These are phyloP conservation scores for Lagerstroemia speciosa DNA, from an alignment of 345 rosid genomes.

Conservation along the genomic window DNA sequence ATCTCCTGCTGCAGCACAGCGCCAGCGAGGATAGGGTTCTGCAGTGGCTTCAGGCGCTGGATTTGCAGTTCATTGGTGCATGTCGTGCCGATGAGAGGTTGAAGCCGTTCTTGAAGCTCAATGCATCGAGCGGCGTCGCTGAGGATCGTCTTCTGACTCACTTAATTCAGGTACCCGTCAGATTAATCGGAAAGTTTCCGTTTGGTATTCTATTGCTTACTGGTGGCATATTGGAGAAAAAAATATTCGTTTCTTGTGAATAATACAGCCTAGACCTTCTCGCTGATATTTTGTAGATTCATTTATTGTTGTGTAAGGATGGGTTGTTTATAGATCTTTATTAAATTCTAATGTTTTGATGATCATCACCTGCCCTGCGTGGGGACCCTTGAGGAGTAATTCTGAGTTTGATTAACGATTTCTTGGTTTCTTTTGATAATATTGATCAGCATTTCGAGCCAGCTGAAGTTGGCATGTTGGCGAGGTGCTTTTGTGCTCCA, in stretches of 20 bases:
- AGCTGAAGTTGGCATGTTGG: constrained; percentile 78
- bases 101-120: constrained; percentile 80
- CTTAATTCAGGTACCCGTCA: constrained; percentile 59
- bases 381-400: too few species aligned
- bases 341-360: background rate
- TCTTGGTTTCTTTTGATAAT: background rate
- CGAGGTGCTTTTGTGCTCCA: constrained; percentile 90
- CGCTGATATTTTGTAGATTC: background rate
- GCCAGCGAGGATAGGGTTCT: constrained; percentile 66
- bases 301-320: background rate
- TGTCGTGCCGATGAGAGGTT: constrained; percentile 93
- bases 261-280: background rate
- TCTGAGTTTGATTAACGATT: background rate
- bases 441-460: constrained; percentile 70
- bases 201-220: background rate
- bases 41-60: constrained; percentile 86
- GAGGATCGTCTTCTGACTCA: constrained; percentile 76
- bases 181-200: too few species aligned
- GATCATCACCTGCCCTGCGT: too few species aligned
- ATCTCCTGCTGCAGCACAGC: constrained; percentile 50
- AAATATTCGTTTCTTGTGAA: background rate
- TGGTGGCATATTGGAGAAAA: too few species aligned
- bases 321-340: background rate
- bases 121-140: constrained; percentile 47
- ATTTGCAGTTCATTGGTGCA: constrained; percentile 85